A percentile compares a stretch with the other conserved stretches of the same genome.
Evolutionary conservation across 2,329 filamentous ascomycete species (phyloP).

Genomic region (Ophiostoma tasmaniense): DNA sequence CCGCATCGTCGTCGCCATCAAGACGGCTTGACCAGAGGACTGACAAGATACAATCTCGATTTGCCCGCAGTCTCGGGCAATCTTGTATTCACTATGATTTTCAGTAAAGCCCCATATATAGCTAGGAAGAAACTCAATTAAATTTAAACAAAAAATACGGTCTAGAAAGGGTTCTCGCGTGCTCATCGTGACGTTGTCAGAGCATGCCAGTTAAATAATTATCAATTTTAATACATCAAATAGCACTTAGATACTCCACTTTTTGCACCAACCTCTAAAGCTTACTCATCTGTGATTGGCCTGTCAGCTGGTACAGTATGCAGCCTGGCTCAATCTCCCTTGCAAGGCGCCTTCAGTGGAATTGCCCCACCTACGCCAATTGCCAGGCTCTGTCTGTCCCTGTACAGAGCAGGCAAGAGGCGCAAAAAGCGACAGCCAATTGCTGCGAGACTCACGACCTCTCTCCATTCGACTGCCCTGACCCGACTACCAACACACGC

Average conservation of each 20-base stretch:
- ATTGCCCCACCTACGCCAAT: neutral
- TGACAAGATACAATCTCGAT: neutral
- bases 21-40: neutral
- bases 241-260: neutral
- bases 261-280: neutral
- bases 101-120: too few relatives aligned
- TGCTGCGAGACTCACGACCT: neutral
- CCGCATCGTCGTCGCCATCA: neutral
- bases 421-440: slow-evolving; percentile 8
- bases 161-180: neutral
- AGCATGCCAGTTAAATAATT: neutral
- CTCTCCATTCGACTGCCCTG: neutral
- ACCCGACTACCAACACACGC: neutral
- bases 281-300: neutral
- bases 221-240: neutral
- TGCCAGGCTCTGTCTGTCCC: neutral
- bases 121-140: too few relatives aligned
- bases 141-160: neutral
- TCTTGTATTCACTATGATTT: too few relatives aligned
- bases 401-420: neutral
- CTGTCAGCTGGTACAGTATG: neutral
- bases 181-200: neutral
- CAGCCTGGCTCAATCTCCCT: neutral
- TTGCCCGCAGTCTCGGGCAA: neutral
- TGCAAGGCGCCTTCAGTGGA: neutral